These are phyloP conservation scores for Gracilaria vermiculophylla DNA, from an alignment of 23 red algal species.

Conservation along the genomic window DNA sequence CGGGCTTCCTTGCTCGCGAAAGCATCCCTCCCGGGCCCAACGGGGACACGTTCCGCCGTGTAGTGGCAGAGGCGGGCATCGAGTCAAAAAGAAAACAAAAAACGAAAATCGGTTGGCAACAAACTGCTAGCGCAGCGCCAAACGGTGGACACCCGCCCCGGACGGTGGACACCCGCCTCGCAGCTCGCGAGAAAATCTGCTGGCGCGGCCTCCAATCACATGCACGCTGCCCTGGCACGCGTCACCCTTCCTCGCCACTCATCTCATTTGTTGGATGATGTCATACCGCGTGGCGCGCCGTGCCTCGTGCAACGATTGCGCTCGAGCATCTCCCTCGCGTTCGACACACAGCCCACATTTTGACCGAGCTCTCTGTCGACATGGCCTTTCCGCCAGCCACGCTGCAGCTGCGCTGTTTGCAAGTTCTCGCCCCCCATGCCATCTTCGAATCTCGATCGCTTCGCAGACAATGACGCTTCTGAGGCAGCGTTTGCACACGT, in stretches of 20 bases:
- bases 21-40: neutral
- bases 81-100: too few relatives aligned
- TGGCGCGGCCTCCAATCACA: neutral
- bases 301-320: neutral
- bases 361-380: neutral
- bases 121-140: too few relatives aligned
- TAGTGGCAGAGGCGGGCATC: neutral
- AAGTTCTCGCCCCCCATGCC: neutral
- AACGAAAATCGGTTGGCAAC: too few relatives aligned
- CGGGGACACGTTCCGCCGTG: neutral
- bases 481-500: constrained; percentile 9
- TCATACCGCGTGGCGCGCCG: neutral
- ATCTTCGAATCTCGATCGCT: neutral
- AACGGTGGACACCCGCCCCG: too few relatives aligned
- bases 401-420: neutral
- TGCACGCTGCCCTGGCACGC: neutral
- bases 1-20: neutral
- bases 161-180: too few relatives aligned
- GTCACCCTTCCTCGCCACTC: neutral
- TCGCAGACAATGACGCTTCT: neutral
- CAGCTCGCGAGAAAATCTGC: neutral
- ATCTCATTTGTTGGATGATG: too few relatives aligned
- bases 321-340: neutral
- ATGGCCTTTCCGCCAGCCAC: neutral
- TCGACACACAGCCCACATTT: neutral